These are phyloP conservation scores for Vitis hybrid DNA, from an alignment of 177 flowering plant species.

Conservation along the genomic window DNA sequence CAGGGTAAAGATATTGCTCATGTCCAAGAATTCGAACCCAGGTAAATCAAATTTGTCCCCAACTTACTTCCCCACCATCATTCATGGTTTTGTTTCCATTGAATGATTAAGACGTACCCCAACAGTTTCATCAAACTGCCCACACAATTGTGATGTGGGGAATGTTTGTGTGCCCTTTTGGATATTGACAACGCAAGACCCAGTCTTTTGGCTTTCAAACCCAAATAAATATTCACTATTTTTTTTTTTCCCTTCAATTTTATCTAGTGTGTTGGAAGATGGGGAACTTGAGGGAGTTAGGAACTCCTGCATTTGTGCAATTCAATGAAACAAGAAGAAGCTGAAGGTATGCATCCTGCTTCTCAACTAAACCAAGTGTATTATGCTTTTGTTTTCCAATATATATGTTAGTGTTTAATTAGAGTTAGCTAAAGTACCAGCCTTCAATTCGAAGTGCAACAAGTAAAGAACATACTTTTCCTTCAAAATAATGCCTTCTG, in stretches of 20 bases:
- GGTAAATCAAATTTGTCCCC: constrained; percentile 26
- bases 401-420: background rate
- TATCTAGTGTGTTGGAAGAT: constrained; percentile 35
- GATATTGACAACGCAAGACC: background rate
- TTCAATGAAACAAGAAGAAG: constrained; percentile 33
- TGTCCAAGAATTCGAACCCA: constrained; percentile 61
- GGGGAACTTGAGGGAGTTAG: constrained; percentile 47
- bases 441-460: background rate
- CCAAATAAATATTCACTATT: background rate
- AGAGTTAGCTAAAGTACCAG: no score
- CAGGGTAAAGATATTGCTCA: constrained; percentile 67
- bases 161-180: no score
- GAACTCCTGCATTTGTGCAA: constrained; percentile 50
- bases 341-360: background rate
- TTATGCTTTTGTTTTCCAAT: background rate
- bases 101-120: background rate
- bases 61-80: background rate
- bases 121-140: no score
- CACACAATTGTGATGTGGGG: no score
- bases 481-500: no score
- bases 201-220: background rate
- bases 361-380: background rate
- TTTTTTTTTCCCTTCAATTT: constrained; percentile 7
- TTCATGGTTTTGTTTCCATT: background rate
- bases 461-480: no score